Evolutionary conservation across 2,329 filamentous ascomycete genomes (phyloP).

Genomic region (Canariomyces notabilis): DNA sequence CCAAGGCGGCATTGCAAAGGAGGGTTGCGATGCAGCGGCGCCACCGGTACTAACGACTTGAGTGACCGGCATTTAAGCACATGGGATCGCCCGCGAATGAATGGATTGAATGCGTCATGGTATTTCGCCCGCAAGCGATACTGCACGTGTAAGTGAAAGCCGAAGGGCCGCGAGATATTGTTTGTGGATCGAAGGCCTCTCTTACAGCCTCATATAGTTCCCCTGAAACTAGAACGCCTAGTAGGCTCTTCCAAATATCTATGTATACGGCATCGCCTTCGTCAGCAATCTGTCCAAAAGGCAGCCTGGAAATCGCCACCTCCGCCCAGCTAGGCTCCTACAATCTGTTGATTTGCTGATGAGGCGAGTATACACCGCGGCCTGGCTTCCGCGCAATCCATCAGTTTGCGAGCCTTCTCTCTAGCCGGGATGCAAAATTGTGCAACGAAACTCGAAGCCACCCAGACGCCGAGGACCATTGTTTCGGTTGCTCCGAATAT

Average conservation of each 20-base stretch:
- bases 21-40: constrained; percentile 1
- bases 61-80: constrained; percentile 2
- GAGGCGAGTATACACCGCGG: neutral
- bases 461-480: neutral
- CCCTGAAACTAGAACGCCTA: too few species aligned
- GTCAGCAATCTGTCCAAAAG: too few species aligned
- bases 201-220: too few species aligned
- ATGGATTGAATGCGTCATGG: neutral
- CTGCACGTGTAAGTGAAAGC: too few species aligned
- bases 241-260: too few species aligned
- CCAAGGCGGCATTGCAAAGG: constrained; percentile 3
- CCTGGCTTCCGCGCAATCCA: neutral
- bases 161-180: too few species aligned
- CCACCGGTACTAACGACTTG: constrained; percentile 1
- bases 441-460: neutral
- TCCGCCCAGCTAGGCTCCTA: neutral
- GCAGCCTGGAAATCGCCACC: too few species aligned
- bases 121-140: too few species aligned
- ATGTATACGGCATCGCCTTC: too few species aligned
- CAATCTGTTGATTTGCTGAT: neutral
- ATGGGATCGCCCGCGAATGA: constrained; percentile 4
- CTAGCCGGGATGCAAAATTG: neutral
- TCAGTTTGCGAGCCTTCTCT: neutral
- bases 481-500: neutral
- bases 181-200: too few species aligned